Percentiles rank a stretch among this genome's conserved stretches.
Conservation (phyloP, 139 green algal genomes). For the Chlamydomonas sp. region DNA sequence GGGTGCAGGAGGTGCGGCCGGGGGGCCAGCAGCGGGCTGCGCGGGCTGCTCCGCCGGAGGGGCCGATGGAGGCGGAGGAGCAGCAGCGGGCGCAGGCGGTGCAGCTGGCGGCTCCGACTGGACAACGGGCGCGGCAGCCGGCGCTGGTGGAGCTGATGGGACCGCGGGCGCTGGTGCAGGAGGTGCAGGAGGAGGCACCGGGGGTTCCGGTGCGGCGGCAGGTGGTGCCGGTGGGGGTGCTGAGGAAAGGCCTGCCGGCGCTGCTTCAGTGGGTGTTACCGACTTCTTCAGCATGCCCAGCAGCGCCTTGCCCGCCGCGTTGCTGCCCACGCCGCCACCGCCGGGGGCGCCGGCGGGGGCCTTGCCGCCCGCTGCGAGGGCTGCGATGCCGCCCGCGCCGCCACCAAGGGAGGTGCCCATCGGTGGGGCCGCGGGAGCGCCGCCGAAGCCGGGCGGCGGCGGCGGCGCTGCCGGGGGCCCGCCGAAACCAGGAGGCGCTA, state of each 20-base stretch:
- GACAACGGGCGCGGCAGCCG: neutral
- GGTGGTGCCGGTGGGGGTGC: too few relatives aligned
- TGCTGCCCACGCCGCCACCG: neutral
- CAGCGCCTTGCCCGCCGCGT: conserved; percentile 19
- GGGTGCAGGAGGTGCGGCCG: too few relatives aligned
- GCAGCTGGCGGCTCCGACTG: neutral
- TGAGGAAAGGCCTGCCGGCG: too few relatives aligned
- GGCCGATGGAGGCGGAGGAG: neutral
- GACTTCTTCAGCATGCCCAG: conserved; percentile 36
- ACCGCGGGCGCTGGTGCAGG: neutral
- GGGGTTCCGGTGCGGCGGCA: too few relatives aligned
- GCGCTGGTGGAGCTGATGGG: neutral
- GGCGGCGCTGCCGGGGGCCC: neutral
- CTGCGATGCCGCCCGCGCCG: neutral
- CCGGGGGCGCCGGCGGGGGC: neutral
- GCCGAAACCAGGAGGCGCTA: neutral
- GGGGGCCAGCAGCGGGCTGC: neutral
- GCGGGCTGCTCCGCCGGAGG: neutral
- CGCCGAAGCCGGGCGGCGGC: conserved; percentile 24
- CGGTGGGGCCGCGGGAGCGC: neutral
- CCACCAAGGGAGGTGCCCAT: neutral
- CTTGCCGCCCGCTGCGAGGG: neutral
- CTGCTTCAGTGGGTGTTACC: neutral
- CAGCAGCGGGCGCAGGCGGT: too few relatives aligned
- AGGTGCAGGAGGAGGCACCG: neutral